Evolutionary conservation across 495 filamentous ascomycete species (phyloP), one percentile per base, ranked within the genome.

Genomic region (Aeminium ludgeri): DNA sequence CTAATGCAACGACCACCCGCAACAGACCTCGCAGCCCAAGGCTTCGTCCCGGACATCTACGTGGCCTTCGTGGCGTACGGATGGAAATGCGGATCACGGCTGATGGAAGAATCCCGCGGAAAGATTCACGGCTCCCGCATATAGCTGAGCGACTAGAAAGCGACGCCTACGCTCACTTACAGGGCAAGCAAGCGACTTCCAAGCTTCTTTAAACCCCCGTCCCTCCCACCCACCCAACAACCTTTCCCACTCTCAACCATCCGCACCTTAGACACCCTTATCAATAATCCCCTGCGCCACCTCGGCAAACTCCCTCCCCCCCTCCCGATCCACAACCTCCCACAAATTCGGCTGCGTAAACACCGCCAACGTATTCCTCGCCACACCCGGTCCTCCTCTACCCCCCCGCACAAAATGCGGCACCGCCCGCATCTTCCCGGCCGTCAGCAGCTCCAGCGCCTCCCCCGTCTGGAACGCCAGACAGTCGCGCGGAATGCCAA

Each of bases 291-390:
- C n/a, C 59, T 73, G 76, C 15, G 85, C 85, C 70, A 96, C 92
- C 52, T 80, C 73, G 20, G 79, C 89, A 68, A 96, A 96, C 31
- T 79, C 76, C 46, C 68, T 64, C 53, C 76, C 68, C 37, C 65
- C 62, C n/a, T n/a, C n/a, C n/a, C n/a, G n/a, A 57, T 84, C 81
- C 12, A 97, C 83, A 63, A 78, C 73, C 50, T 93, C 89, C 38
- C 72, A 78, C 34, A 97, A 58, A 65, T 93, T 92, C 30, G 89
- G 89, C 67, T 97, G 89, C 34, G 89, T 97, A 58, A 97, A 97
- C 20, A 97, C 85, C 4, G 89, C 89, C 42, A 97, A 63, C 36
- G 89, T 97, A 65, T 95, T 96, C 46, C 89, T 67, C 32, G 86
- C 86, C 44, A 92, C 69, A 33, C 63, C 60, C 13, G 49, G 58